A percentile compares a stretch with the other conserved stretches of the same genome.
Evolutionary conservation across 2,329 filamentous ascomycete species (phyloP).

Genomic region (Aspergillus novoparasiticus): DNA sequence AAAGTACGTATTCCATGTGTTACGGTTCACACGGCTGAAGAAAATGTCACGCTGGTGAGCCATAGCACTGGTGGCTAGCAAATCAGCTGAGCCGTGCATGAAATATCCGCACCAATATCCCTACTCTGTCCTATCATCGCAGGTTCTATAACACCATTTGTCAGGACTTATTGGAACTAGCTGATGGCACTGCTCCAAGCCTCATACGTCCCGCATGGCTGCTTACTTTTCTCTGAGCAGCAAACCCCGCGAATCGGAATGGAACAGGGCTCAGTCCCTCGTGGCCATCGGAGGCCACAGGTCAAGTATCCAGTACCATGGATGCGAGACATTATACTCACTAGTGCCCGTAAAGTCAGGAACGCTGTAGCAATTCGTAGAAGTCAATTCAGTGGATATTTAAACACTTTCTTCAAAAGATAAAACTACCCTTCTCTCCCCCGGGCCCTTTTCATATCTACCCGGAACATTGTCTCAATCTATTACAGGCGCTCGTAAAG

Average conservation of each 20-base stretch:
- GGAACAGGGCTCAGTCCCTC: slow-evolving; percentile 1
- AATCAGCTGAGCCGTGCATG: not conserved
- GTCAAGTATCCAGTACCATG: not conserved
- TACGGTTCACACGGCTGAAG: slow-evolving; percentile 4
- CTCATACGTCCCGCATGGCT: slow-evolving; percentile 3
- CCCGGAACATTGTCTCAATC: slow-evolving; percentile 1
- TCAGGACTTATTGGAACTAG: not conserved
- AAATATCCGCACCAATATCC: not conserved
- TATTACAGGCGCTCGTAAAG: not conserved
- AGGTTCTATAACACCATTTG: not conserved
- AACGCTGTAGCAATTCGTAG: not conserved
- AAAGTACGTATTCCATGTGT: slow-evolving; percentile 1
- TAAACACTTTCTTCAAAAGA: not conserved
- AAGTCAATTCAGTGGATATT: not conserved
- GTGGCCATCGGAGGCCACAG: slow-evolving; percentile 6
- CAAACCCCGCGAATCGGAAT: not conserved
- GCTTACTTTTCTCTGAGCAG: not conserved
- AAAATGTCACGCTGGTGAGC: too few relatives aligned
- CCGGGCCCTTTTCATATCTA: not conserved
- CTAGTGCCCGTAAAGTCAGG: not conserved
- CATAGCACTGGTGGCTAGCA: not conserved
- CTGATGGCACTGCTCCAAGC: not conserved
- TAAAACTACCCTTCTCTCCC: not conserved
- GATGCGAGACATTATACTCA: not conserved
- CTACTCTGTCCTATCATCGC: not conserved